Conservation (phyloP, 2,329 filamentous ascomycete species). For the Aspergillus clavatus region DNA sequence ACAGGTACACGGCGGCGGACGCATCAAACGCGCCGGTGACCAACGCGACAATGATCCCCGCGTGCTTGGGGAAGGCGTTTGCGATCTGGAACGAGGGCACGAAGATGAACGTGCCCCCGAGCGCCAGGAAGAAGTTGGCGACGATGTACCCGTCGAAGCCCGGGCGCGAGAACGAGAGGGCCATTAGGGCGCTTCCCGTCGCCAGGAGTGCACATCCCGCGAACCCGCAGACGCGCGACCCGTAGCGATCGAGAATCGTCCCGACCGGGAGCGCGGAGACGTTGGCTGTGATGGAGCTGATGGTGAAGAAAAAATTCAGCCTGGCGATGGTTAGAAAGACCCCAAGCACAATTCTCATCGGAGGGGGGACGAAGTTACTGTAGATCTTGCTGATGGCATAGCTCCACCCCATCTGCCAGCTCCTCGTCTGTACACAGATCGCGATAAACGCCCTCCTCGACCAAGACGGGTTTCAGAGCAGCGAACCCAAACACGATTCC, state of each 20-base stretch:
- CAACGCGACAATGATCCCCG: slow-evolving; percentile 71
- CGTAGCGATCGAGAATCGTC: slow-evolving; percentile 75
- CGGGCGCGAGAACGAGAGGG: slow-evolving; percentile 64
- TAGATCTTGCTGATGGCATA: slow-evolving; percentile 57
- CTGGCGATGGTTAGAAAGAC: slow-evolving; percentile 31
- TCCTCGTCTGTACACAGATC: slow-evolving; percentile 57
- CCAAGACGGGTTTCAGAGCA: slow-evolving; percentile 74
- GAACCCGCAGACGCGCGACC: slow-evolving; percentile 70
- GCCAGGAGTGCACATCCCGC: slow-evolving; percentile 65
- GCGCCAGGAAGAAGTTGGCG: slow-evolving; percentile 69
- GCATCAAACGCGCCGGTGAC: slow-evolving; percentile 80
- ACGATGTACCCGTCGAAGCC: slow-evolving; percentile 69
- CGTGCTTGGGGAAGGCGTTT: slow-evolving; percentile 72
- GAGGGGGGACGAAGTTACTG: slow-evolving; percentile 47
- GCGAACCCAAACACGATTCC: slow-evolving; percentile 82
- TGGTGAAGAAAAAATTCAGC: slow-evolving; percentile 88
- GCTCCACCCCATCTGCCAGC: slow-evolving; percentile 44
- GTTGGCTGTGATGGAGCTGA: slow-evolving; percentile 82
- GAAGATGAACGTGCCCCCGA: slow-evolving; percentile 77
- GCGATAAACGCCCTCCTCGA: slow-evolving; percentile 66
- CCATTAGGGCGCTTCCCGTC: slow-evolving; percentile 65
- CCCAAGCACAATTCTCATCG: slow-evolving; percentile 46
- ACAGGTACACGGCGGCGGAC: slow-evolving; percentile 70
- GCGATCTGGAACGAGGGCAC: slow-evolving; percentile 80
- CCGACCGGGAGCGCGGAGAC: slow-evolving; percentile 81